Evolutionary conservation across 2,329 filamentous ascomycete species (phyloP).

Genomic region (Corniculantispora saksenae): DNA sequence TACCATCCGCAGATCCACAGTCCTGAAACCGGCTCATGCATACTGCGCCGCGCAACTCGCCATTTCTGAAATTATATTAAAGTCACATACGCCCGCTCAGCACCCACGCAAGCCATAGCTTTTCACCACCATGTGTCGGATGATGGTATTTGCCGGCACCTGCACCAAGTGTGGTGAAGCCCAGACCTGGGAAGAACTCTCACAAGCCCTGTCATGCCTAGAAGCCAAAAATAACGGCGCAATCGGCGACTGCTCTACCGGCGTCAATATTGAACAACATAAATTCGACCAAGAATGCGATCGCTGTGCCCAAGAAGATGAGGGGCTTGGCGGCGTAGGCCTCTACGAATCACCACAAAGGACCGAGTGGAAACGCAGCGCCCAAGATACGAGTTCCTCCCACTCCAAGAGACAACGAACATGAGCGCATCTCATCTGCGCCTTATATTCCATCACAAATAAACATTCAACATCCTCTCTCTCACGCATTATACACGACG

Average conservation of each 20-base stretch:
- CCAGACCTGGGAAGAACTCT: slow-evolving; percentile 46
- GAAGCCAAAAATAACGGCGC: slow-evolving; percentile 50
- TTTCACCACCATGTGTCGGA: slow-evolving; percentile 44
- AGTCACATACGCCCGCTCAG: not conserved
- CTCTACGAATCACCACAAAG: slow-evolving; percentile 27
- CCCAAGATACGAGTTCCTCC: not conserved
- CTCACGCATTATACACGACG: not conserved
- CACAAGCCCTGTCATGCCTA: slow-evolving; percentile 49
- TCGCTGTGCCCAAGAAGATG: slow-evolving; percentile 42
- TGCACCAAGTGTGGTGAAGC: slow-evolving; percentile 44
- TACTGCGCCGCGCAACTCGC: not conserved
- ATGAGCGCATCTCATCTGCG: not conserved
- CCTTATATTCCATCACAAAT: not conserved
- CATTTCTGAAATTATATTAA: not conserved
- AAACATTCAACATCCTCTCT: not conserved
- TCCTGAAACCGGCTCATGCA: not conserved
- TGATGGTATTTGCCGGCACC: slow-evolving; percentile 45
- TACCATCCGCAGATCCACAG: not conserved
- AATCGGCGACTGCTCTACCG: slow-evolving; percentile 46
- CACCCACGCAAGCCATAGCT: no score
- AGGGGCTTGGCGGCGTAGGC: slow-evolving; percentile 44
- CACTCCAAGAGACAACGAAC: slow-evolving; percentile 17
- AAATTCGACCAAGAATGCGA: slow-evolving; percentile 51
- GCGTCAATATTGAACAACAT: slow-evolving; percentile 45
- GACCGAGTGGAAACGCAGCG: slow-evolving; percentile 13